A percentile compares a stretch with the other conserved stretches of the same genome.
phyloP scores from a whole-genome alignment of 192 early-diverging fungal genomes.

The Umbelopsis isabellina region DNA sequence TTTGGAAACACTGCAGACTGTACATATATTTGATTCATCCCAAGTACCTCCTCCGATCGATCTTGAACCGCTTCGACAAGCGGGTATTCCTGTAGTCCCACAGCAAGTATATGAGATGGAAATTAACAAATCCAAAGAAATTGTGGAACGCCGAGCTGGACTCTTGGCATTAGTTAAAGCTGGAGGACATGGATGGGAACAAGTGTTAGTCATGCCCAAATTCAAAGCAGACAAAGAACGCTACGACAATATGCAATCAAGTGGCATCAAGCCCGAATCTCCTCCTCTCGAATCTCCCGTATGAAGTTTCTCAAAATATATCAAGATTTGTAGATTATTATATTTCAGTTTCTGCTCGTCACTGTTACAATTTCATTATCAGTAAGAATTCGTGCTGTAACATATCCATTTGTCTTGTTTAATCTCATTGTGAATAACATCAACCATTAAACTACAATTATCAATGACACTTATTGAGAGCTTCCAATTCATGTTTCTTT shows the following conservation, averaged over 20 bases:
- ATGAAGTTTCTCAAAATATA: too few relatives aligned
- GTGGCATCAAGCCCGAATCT: too few relatives aligned
- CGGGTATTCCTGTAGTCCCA: neutral
- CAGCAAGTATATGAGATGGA: constrained; percentile 7
- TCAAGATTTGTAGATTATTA: too few relatives aligned
- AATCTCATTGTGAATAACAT: neutral
- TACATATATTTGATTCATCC: neutral
- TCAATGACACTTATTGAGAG: neutral
- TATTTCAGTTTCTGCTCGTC: too few relatives aligned
- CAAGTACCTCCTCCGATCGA: neutral
- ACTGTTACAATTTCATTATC: too few relatives aligned
- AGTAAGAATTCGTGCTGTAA: too few relatives aligned
- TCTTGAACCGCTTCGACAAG: neutral
- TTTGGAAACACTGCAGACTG: neutral
- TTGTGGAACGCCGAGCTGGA: neutral
- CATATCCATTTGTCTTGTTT: neutral
- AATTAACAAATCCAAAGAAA: neutral
- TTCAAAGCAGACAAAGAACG: neutral
- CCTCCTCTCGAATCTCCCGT: too few relatives aligned
- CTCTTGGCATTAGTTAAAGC: constrained; percentile 1
- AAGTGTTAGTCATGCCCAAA: constrained; percentile 7
- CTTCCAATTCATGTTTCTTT: constrained; percentile 24
- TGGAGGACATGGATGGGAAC: constrained; percentile 6
- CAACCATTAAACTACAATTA: too few relatives aligned
- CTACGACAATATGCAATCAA: neutral